Evolutionary conservation across 139 green algal species (phyloP).

Genomic region (Auxenochlorella pyrenoidosa): DNA sequence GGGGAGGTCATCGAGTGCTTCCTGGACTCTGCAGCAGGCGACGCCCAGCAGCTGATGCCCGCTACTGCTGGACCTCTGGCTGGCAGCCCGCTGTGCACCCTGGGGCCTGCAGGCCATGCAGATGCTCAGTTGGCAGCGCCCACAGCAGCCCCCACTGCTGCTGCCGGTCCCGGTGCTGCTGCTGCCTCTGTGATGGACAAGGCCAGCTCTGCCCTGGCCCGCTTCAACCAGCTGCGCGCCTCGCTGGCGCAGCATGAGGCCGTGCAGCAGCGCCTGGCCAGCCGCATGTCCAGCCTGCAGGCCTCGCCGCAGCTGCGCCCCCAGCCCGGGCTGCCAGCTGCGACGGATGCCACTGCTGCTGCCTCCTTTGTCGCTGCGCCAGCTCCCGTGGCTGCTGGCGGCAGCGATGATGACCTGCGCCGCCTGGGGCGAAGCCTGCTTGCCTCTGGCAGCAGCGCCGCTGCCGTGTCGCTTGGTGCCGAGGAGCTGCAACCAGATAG

Average conservation of each 20-base stretch:
- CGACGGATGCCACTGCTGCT: neutral
- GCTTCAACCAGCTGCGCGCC: slow-evolving; percentile 29
- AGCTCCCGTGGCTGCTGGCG: neutral
- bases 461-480: neutral
- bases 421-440: slow-evolving; percentile 8
- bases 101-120: too few species aligned
- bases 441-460: neutral
- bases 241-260: neutral
- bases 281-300: neutral
- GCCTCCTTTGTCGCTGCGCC: neutral
- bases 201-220: slow-evolving; percentile 11
- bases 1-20: neutral
- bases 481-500: too few species aligned
- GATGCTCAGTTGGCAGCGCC: neutral
- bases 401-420: slow-evolving; percentile 14
- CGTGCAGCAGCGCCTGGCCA: neutral
- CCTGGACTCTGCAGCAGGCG: too few species aligned
- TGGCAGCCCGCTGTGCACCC: neutral
- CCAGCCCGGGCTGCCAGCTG: neutral
- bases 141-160: neutral
- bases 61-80: too few species aligned
- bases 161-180: neutral
- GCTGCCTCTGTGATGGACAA: slow-evolving; percentile 11
- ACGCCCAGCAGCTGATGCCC: too few species aligned
- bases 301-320: neutral